phyloP scores from a whole-genome alignment of 2,329 filamentous ascomycete species.

The Aureobasidium zeae region DNA sequence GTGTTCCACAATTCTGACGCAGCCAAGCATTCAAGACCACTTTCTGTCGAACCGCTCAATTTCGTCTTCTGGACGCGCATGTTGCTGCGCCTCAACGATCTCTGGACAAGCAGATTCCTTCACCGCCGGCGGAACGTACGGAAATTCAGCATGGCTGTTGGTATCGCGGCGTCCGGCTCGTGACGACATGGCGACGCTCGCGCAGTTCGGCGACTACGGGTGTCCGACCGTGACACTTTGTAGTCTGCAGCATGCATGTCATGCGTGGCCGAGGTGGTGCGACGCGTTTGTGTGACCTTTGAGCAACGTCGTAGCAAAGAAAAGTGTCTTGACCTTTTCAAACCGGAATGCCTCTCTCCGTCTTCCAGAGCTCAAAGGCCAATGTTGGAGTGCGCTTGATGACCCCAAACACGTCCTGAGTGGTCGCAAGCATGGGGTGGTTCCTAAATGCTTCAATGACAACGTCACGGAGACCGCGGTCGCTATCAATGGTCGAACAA shows the following conservation, averaged over 20 bases:
- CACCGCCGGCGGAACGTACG: too few species aligned
- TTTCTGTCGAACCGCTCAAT: too few species aligned
- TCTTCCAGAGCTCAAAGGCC: constrained; percentile 40
- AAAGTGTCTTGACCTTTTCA: neutral
- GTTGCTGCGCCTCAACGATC: too few species aligned
- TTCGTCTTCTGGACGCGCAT: too few species aligned
- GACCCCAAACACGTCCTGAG: constrained; percentile 37
- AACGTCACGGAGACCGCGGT: constrained; percentile 40
- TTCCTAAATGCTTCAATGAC: constrained; percentile 40
- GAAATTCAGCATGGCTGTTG: too few species aligned
- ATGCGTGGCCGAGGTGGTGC: neutral
- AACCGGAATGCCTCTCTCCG: constrained; percentile 38
- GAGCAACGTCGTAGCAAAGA: neutral
- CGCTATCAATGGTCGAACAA: constrained; percentile 40
- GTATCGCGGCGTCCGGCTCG: too few species aligned
- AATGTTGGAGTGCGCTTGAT: constrained; percentile 39
- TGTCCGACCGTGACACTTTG: neutral
- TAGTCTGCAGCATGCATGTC: constrained; percentile 1
- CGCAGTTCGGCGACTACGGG: neutral
- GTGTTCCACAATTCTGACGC: too few species aligned
- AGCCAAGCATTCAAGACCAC: too few species aligned
- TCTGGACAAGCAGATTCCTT: too few species aligned
- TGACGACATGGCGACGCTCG: too few species aligned
- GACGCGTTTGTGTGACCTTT: neutral
- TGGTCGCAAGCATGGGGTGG: constrained; percentile 37